phyloP scores from a whole-genome alignment of 192 early-diverging fungal genomes.

The Dispira simplex region DNA sequence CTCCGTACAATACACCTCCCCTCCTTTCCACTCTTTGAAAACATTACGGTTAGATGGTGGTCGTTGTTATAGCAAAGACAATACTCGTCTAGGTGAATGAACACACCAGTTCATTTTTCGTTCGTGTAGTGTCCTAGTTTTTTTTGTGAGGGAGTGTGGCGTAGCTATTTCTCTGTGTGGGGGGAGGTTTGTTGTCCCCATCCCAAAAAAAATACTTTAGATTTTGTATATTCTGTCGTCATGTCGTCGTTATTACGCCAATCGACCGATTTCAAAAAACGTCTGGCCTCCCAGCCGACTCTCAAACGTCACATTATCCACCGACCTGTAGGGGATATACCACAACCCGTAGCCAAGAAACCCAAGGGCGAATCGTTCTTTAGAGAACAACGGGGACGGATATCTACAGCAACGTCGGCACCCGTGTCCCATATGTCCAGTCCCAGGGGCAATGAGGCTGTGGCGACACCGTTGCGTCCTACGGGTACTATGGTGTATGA shows the following conservation, averaged over 20 bases:
- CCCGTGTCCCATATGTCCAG: neutral
- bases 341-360: constrained; percentile 17
- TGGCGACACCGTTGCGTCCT: constrained; percentile 21
- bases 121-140: too few relatives aligned
- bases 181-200: too few relatives aligned
- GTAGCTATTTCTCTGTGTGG: too few relatives aligned
- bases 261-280: constrained; percentile 26
- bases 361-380: constrained; percentile 18
- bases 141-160: too few relatives aligned
- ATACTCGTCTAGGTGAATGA: too few relatives aligned
- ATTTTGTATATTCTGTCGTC: neutral
- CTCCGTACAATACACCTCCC: too few relatives aligned
- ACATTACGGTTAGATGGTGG: too few relatives aligned
- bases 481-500: constrained; percentile 34
- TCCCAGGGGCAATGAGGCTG: neutral
- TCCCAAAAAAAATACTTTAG: too few relatives aligned
- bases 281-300: constrained; percentile 30
- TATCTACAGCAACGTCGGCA: constrained; percentile 15
- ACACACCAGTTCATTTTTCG: too few relatives aligned
- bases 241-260: constrained; percentile 9
- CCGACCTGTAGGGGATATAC: constrained; percentile 13
- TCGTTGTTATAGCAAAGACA: too few relatives aligned
- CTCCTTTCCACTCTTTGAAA: too few relatives aligned
- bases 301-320: constrained; percentile 18
- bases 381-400: constrained; percentile 16